Evolutionary conservation across 495 filamentous ascomycete genomes (phyloP), one percentile per base, ranked within the genome.

Genomic region (Hyphodiscus hymeniophilus): DNA sequence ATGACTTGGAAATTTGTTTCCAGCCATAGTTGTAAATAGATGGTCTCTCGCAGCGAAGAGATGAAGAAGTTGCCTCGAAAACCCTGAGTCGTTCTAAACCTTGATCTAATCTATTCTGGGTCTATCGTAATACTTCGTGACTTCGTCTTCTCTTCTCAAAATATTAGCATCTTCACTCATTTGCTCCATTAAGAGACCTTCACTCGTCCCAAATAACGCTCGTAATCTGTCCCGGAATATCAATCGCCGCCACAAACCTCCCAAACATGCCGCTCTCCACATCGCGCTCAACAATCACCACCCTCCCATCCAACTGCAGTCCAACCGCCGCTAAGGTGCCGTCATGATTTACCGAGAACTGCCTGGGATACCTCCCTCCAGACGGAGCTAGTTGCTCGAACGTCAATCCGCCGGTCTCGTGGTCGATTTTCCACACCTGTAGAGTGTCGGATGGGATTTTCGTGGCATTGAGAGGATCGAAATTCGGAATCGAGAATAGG

Each of bases 341-440:
- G 5, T 69, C 71, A 48, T 69, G 69, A 55, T 81, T 86, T 54
- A 89, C 64, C 28, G 72, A 75, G 60, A 88, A 79, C 24, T 84
- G 80, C 33, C 84, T 65, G 5, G 86, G 84, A 38, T 69, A 64
- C 4, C 63, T 54, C 3, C 85, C 85, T 20, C 75, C 77, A 3
- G 82, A 71, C 0, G 80, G 63, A 11, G 65, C 70, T 15, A 73
- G 60, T 33, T 77, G 66, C 5, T 74, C 59, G 48, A 79, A 69
- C 4, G 44, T 60, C 4, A 84, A 66, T 0, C 59, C 53, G 6
- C 80, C 82, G 23, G 73, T 70, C 6, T 52, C 39, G 22, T 53
- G 24, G 53, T 74, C 59, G 50, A 80, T 72, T 16, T 61, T 53
- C 61, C 63, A 75, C 55, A 5, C 22, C 32, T 43, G 47, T 10